Base-by-base conservation (phyloP, 805 yeast species). In the Kuraishia cidri region DNA sequence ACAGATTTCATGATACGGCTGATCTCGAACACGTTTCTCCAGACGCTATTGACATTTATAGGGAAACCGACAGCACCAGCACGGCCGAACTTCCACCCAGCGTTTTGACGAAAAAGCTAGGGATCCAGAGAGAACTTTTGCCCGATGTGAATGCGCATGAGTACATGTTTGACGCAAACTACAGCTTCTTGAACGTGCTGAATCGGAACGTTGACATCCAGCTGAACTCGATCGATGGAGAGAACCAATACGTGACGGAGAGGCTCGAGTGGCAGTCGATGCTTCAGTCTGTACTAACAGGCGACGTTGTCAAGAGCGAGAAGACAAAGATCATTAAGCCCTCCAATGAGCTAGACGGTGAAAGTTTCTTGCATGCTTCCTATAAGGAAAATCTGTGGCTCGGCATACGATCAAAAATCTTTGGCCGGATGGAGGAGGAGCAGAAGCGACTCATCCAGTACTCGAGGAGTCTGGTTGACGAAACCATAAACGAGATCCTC, bases 211-310 rank as follows among this genome's bases (percentile, higher is more conserved):
- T 56, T 37, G 60, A 56, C 33, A 52, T 52, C 16, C 58, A 54
- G 28, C 32, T 55, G 12, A 45, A 49, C 26, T 29, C 32, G 8
- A 29, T 32, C n/a, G 34, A 32, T 26, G 34, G 24, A 10, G 30
- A 32, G 25, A 32, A 32, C 18, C 34, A 70, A 1, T 59, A 60
- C 10, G 75, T 79, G 6, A 46, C 76, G 8, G 97, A 87, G 49
- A 67, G 97, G 31, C 62, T 88, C 9, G 95, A 87, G 56, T 92
- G 98, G 98, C 97, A 92, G 56, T 73, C 90, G 0, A 86, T 92
- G 95, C 65, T 92, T 31, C 71, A 83, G 8, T 71, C 87, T 3
- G 97, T 92, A 3, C 69, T 92, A 23, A 90, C 94, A 3, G 97
- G 98, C 44, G 97, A 92, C 54, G 95, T 92, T 34, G 87, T 92